Conservation (phyloP, 495 filamentous ascomycete genomes). For the Xylaria palmicola region DNA sequence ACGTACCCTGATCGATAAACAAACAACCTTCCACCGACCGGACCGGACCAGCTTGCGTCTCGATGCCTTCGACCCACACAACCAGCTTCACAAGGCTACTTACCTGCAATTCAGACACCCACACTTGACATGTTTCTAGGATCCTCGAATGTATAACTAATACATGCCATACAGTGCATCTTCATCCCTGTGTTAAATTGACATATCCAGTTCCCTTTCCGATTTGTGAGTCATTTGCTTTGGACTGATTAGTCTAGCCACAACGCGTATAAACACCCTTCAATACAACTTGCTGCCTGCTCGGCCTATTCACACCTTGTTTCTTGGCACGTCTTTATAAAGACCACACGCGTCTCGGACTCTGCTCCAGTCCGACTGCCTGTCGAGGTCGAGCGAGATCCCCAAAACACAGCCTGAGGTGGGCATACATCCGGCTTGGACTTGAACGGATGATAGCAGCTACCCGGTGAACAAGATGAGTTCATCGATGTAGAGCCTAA, state of each 20-base stretch:
- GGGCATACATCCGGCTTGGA: no score
- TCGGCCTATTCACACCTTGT: neutral
- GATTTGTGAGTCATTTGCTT: no score
- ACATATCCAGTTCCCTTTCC: neutral
- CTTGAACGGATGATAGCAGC: neutral
- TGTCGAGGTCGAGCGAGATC: neutral
- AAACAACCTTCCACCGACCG: no score
- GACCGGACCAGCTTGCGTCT: no score
- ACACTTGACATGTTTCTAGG: neutral
- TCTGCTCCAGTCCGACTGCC: neutral
- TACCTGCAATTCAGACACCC: neutral
- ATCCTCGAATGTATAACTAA: neutral
- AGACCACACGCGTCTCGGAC: neutral
- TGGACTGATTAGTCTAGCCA: neutral
- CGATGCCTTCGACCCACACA: no score
- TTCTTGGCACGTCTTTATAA: conserved; percentile 5
- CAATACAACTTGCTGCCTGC: neutral
- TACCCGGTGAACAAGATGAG: neutral
- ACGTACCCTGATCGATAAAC: no score
- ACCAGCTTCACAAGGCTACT: neutral
- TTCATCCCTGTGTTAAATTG: neutral
- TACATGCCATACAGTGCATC: no score
- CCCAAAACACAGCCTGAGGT: no score
- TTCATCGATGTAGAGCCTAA: neutral
- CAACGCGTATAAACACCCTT: neutral